These are phyloP conservation scores for Chaetomium olivaceum DNA, from an alignment of 2,329 filamentous ascomycete species.

Conservation along the genomic window DNA sequence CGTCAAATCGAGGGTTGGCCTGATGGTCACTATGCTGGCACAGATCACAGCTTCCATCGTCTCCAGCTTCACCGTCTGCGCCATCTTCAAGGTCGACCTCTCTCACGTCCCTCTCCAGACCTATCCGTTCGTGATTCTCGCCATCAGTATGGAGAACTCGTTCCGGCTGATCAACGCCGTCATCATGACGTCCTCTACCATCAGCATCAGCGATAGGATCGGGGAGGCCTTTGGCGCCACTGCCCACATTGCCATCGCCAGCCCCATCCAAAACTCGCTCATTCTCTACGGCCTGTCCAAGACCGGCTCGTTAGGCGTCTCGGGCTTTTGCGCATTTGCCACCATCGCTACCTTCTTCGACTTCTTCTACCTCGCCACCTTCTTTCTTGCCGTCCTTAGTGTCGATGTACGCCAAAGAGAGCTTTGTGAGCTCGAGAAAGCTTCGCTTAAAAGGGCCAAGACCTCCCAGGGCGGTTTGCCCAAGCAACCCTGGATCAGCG, in stretches of 20 bases:
- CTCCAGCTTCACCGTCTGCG: constrained; percentile 78
- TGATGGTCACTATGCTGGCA: constrained; percentile 68
- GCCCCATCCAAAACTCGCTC: constrained; percentile 67
- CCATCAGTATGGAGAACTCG: constrained; percentile 77
- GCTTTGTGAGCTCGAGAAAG: constrained; percentile 67
- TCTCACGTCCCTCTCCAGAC: constrained; percentile 72
- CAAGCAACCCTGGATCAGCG: constrained; percentile 58
- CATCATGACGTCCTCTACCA: constrained; percentile 68
- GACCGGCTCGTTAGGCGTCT: constrained; percentile 68
- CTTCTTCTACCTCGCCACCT: constrained; percentile 75
- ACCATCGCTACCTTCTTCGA: constrained; percentile 75
- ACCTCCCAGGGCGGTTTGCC: constrained; percentile 25
- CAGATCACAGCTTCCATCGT: constrained; percentile 73
- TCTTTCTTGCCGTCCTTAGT: constrained; percentile 76
- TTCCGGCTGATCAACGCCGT: constrained; percentile 77
- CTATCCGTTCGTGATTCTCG: constrained; percentile 75
- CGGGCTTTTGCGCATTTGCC: constrained; percentile 74
- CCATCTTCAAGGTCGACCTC: constrained; percentile 72
- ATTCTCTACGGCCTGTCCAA: constrained; percentile 67
- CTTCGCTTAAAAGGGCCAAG: constrained; percentile 46
- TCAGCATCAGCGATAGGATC: constrained; percentile 68
- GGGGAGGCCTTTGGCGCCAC: constrained; percentile 74
- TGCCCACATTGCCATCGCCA: constrained; percentile 67
- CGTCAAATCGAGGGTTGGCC: constrained; percentile 72
- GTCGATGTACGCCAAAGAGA: constrained; percentile 77